Evolutionary conservation across 2,329 filamentous ascomycete species (phyloP), one percentile per base, ranked within the genome.

Genomic region (Penicillium frequentans): DNA sequence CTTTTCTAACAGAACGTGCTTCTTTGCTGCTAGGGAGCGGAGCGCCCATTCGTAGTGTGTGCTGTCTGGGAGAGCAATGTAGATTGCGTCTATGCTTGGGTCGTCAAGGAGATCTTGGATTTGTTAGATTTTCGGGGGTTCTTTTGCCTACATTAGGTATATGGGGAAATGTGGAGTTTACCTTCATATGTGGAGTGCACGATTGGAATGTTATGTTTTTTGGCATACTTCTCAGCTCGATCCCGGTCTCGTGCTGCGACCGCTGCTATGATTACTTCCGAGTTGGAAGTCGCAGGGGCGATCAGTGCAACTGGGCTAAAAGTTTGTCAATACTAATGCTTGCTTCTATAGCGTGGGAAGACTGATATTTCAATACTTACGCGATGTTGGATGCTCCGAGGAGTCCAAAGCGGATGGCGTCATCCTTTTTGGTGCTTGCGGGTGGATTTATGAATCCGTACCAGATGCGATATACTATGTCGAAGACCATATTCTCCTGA

Each of bases 1-100:
- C 65, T 84, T 84, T 65, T 85, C 83, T 2, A 84, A 68, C 0
- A 85, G 75, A 21, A 86, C 82, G 61, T 85, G 82, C 60, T 84
- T 85, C 4, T 80, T 79, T 3, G 77, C 77, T 23, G 70, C 63
- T 23, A 85, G 69, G 3, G 81, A 76, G 52, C 77, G 77, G 16
- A 80, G 61, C 9, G 81, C 74, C 79, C 80, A 84, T 63, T 82
- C 77, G 31, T 68, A 73, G 46, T 77, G 75, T 13, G 66, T 59
- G 4, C 59, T 61, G 52, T 76, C 75, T n/a, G 70, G 68, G 1
- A 84, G 72, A 7, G 81, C 75, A 55, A 84, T 81, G 66, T 82
- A 84, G 49, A 85, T 49, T 23, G 55, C 60, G 31, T 67, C 62
- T 11, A 68, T 66, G 8, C 52, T 45, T 1, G 64, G 62, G 33